Evolutionary conservation across 2,329 filamentous ascomycete genomes (phyloP).

Genomic region (Colletotrichum tofieldiae): DNA sequence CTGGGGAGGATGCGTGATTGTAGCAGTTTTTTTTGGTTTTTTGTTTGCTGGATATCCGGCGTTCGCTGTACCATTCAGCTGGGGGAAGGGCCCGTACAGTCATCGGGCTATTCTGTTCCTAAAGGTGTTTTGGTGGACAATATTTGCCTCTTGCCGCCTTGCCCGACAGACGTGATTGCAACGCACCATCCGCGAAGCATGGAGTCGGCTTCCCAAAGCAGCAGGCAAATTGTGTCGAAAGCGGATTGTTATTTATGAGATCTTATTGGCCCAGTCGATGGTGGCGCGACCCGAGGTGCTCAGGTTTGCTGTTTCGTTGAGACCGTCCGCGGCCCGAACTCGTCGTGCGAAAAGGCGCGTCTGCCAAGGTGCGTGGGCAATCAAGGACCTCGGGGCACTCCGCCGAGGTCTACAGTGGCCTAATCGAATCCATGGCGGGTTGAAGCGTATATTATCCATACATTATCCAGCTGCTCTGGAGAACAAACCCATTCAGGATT

Average conservation of each 20-base stretch:
- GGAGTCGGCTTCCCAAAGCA: no score
- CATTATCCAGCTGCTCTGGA: background rate
- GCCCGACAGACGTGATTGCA: no score
- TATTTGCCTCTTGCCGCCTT: no score
- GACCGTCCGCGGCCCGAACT: background rate
- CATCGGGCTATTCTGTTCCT: no score
- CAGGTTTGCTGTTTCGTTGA: background rate
- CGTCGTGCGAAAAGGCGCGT: background rate
- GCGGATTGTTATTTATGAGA: no score
- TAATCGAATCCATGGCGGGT: background rate
- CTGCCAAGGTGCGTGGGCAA: background rate
- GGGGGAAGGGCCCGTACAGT: no score
- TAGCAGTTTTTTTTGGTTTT: background rate
- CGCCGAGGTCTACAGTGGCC: background rate
- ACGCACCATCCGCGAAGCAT: no score
- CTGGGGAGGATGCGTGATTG: background rate
- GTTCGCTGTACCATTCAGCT: no score
- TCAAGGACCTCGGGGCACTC: background rate
- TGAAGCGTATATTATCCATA: no score
- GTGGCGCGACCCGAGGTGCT: background rate
- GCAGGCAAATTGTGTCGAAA: no score
- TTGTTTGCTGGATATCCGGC: background rate
- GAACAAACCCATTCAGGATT: background rate
- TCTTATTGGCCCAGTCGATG: background rate
- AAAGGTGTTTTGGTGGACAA: no score